These are phyloP conservation scores for Neocallimastix lanati DNA, from an alignment of 192 early-diverging fungal genomes.

Conservation along the genomic window DNA sequence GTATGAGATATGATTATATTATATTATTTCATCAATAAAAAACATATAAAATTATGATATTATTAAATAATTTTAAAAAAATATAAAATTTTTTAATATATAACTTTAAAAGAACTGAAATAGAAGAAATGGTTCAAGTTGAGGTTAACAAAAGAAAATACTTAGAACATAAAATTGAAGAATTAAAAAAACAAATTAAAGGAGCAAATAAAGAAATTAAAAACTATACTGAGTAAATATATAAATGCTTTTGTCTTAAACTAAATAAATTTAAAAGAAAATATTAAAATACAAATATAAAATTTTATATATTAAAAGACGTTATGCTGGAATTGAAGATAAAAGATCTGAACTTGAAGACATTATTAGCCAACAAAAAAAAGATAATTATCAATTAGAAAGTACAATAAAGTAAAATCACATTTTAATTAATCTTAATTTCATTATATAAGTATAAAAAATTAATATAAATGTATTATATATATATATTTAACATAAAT, in stretches of 20 bases:
- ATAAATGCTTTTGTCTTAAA: too few relatives aligned
- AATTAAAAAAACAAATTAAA: neutral
- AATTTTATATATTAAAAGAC: neutral
- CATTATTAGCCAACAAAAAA: neutral
- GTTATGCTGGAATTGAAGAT: neutral
- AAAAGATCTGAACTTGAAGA: neutral
- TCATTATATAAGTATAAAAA: too few relatives aligned
- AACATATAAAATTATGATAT: too few relatives aligned
- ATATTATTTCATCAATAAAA: too few relatives aligned
- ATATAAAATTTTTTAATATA: neutral
- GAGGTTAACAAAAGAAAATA: neutral
- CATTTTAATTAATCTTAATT: too few relatives aligned
- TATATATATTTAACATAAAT: too few relatives aligned
- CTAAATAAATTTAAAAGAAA: too few relatives aligned
- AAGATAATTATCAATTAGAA: neutral
- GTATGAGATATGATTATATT: neutral
- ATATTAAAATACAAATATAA: too few relatives aligned
- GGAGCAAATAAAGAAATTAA: neutral
- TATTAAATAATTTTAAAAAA: too few relatives aligned
- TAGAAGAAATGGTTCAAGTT: neutral
- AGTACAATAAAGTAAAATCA: neutral
- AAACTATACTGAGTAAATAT: neutral
- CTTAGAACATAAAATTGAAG: neutral
- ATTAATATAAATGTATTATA: too few relatives aligned
- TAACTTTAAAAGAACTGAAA: neutral